Percentiles rank a stretch among this genome's conserved stretches.
These are phyloP conservation scores for Backusella circina DNA, from an alignment of 192 early-diverging fungal species.

Conservation along the genomic window DNA sequence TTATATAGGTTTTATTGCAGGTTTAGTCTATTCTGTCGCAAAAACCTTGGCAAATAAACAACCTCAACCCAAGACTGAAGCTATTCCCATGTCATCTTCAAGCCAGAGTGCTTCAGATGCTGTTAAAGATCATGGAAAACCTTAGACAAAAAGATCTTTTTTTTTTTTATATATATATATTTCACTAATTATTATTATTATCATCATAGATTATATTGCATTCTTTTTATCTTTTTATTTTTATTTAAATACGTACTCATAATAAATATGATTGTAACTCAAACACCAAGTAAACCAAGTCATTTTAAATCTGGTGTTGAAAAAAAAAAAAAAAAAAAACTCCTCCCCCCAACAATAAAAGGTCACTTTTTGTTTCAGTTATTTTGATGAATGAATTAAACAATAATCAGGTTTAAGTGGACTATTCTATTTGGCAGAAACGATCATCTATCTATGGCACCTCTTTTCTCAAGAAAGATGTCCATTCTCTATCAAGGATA, in stretches of 20 bases:
- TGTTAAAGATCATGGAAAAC: conserved; percentile 19
- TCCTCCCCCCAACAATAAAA: neutral
- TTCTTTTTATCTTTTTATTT: neutral
- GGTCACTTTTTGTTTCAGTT: neutral
- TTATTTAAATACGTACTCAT: neutral
- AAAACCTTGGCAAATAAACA: conserved; percentile 59
- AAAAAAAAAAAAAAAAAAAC: neutral
- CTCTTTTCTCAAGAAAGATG: too few species aligned
- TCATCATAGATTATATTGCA: neutral
- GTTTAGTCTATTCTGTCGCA: conserved; percentile 69
- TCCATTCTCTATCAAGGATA: too few species aligned
- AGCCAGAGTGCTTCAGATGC: conserved; percentile 34
- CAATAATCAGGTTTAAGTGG: too few species aligned
- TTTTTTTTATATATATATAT: neutral
- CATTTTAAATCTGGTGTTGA: neutral
- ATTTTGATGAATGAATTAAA: too few species aligned
- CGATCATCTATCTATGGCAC: too few species aligned
- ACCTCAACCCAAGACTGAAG: conserved; percentile 11
- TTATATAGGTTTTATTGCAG: conserved; percentile 54
- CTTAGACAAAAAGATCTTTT: neutral
- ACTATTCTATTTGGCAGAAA: too few species aligned
- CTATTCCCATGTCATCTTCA: conserved; percentile 36
- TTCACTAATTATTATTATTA: neutral
- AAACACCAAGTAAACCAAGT: neutral
- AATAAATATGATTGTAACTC: neutral